These are phyloP conservation scores for Dillenia turbinata DNA, from an alignment of 164 flowering plant species.

Conservation along the genomic window DNA sequence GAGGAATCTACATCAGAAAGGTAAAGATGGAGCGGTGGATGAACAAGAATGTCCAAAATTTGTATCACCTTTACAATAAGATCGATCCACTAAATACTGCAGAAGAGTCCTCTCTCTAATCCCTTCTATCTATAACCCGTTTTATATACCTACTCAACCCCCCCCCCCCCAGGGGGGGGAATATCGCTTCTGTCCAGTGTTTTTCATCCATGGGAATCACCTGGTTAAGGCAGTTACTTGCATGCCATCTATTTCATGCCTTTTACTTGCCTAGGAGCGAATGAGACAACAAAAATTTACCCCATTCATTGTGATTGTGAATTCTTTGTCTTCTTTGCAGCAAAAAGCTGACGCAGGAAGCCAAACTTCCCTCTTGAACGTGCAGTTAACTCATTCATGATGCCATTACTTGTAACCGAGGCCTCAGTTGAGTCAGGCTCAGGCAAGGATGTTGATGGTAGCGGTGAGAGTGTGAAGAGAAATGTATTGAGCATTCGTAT, in stretches of 20 bases:
- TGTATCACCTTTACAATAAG: no score
- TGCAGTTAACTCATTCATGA: constrained; percentile 45
- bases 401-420: constrained; percentile 38
- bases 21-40: no score
- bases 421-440: constrained; percentile 31
- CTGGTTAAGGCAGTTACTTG: neutral
- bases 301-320: constrained; percentile 42
- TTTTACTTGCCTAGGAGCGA: no score
- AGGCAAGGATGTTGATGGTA: constrained; percentile 27
- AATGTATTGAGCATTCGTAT: constrained; percentile 76
- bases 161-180: no score
- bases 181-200: no score
- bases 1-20: no score
- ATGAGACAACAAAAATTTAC: constrained; percentile 10
- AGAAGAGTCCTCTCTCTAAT: no score
- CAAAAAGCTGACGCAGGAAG: constrained; percentile 78
- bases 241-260: neutral
- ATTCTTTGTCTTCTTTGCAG: constrained; percentile 60
- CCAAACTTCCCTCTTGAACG: constrained; percentile 73
- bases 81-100: no score
- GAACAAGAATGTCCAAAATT: no score
- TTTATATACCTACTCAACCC: no score
- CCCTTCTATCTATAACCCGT: no score
- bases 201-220: no score
- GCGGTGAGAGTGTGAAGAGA: constrained; percentile 52